phyloP scores from a whole-genome alignment of 176 grass and related monocot genomes.

The Paspalum vaginatum region DNA sequence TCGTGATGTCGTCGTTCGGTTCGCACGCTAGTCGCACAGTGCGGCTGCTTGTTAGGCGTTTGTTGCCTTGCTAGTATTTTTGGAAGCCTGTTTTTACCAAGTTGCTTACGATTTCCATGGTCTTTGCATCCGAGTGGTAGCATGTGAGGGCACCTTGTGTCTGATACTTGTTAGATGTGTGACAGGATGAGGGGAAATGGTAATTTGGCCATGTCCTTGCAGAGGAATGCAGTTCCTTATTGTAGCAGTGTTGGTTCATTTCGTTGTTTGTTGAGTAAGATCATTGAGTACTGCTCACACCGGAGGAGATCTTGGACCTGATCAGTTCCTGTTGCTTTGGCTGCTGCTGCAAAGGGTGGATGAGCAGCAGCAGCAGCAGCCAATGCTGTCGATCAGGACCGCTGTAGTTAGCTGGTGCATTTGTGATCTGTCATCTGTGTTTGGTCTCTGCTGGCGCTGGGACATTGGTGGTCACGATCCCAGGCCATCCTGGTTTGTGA shows the following conservation, averaged over 20 bases:
- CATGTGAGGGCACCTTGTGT: background rate
- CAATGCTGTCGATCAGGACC: too few species aligned
- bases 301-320: background rate
- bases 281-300: background rate
- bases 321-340: too few species aligned
- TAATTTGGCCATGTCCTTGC: background rate
- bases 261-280: background rate
- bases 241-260: background rate
- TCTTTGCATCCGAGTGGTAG: background rate
- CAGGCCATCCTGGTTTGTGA: background rate
- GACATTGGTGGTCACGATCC: background rate
- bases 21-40: background rate
- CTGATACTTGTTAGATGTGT: background rate
- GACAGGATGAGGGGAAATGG: background rate
- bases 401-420: background rate
- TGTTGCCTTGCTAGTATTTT: conserved; percentile 9
- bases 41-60: background rate
- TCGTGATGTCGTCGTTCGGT: background rate
- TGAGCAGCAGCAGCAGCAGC: too few species aligned
- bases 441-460: background rate
- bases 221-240: conserved; percentile 9
- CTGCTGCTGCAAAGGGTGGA: too few species aligned
- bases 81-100: background rate
- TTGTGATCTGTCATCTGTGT: background rate
- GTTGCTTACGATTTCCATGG: background rate